phyloP scores from a whole-genome alignment of 2,329 filamentous ascomycete species.

The Xylariaceae sp. region DNA sequence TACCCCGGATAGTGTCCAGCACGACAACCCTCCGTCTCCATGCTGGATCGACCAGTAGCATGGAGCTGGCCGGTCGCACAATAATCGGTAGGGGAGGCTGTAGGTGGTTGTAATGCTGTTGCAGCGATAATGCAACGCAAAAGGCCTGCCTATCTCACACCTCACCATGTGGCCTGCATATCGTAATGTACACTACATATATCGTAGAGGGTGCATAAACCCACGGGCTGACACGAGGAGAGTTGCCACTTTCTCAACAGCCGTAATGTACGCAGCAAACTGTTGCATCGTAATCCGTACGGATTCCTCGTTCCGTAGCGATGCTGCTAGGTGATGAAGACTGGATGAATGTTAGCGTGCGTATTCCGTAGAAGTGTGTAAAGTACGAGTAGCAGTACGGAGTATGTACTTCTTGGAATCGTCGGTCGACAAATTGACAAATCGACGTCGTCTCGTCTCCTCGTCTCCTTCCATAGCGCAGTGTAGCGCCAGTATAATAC shows the following conservation, averaged over 20 bases:
- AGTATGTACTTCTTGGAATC: no score
- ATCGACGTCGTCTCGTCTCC: not conserved
- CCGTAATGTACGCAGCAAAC: not conserved
- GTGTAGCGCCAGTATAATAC: not conserved
- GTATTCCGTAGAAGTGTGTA: no score
- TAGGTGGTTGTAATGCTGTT: conserved; percentile 4
- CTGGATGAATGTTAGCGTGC: not conserved
- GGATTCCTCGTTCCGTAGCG: no score
- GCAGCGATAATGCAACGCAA: conserved; percentile 15
- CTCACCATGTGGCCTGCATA: conserved; percentile 21
- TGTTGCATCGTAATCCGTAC: no score
- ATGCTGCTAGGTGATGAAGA: no score
- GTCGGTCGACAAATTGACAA: not conserved
- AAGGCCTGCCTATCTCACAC: conserved; percentile 13
- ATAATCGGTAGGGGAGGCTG: not conserved
- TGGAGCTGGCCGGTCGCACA: not conserved
- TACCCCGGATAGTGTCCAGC: not conserved
- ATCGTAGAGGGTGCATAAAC: conserved; percentile 13
- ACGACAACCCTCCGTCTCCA: not conserved
- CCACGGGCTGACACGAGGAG: conserved; percentile 19
- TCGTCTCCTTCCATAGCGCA: not conserved
- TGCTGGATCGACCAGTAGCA: not conserved
- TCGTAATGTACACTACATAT: conserved; percentile 9
- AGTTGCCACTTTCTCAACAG: conserved; percentile 7
- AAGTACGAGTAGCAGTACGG: no score